A percentile compares a stretch with the other conserved stretches of the same genome.
Conservation (phyloP, 129 eudicot species). For the Glebionis coronaria region DNA sequence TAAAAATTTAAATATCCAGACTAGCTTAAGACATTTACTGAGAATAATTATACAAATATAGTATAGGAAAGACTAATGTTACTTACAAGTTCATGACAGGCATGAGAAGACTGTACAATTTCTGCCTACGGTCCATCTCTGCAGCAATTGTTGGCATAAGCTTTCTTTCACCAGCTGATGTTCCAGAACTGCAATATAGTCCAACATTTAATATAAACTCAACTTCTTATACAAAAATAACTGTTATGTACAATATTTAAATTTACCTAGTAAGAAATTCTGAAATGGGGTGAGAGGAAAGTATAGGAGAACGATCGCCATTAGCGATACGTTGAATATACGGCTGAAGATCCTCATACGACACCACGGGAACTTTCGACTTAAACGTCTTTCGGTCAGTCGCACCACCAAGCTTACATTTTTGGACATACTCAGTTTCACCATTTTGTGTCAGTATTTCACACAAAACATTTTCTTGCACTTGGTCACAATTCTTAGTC, state of each 20-base stretch:
- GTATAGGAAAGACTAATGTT: conserved; percentile 17
- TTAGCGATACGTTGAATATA: conserved; percentile 67
- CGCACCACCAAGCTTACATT: conserved; percentile 45
- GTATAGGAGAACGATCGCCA: conserved; percentile 75
- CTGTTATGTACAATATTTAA: background rate
- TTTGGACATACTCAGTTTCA: conserved; percentile 54
- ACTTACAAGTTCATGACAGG: conserved; percentile 85
- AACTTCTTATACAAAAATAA: no score
- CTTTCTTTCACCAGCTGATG: conserved; percentile 92
- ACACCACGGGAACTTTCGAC: conserved; percentile 68
- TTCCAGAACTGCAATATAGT: conserved; percentile 67
- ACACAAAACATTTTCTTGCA: conserved; percentile 60
- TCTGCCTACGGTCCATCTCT: conserved; percentile 71
- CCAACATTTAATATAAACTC: background rate
- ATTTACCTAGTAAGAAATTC: conserved; percentile 85
- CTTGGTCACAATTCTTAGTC: conserved; percentile 53
- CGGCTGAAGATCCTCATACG: conserved; percentile 81
- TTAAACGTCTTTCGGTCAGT: conserved; percentile 59
- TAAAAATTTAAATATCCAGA: background rate
- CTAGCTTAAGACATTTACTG: background rate
- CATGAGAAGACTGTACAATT: conserved; percentile 73
- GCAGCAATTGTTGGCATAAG: conserved; percentile 86
- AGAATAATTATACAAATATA: background rate
- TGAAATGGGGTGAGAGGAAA: conserved; percentile 67
- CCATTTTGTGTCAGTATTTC: conserved; percentile 63